Base-by-base conservation (phyloP, 2,329 filamentous ascomycete species). In the Neoscytalidium dimidiatum region DNA sequence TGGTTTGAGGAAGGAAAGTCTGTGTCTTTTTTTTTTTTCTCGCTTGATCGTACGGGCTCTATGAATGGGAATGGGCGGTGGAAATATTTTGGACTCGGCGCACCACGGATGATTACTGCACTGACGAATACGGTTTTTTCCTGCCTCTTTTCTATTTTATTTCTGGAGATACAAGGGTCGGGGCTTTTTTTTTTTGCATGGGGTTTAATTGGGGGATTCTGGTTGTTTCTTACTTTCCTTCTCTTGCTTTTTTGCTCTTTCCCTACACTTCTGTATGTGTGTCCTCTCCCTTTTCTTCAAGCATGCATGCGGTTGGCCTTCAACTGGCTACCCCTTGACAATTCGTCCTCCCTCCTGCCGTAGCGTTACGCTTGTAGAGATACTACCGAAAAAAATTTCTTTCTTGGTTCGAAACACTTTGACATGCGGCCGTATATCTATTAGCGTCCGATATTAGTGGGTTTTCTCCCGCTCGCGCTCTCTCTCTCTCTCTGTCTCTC, bases 361-460 rank as follows among this genome's bases (percentile, higher is more conserved):
- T 46, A 46, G 41, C 56, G 41, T 28, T 33, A 28, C 56, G 56
- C 38, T 60, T 60, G 56, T 60, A 46, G 38, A 60, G 23, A 60
- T 13, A 49, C 56, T 35, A 31, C 46, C 35, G 38, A 46, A 60
- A 58, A 51, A 9, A n/a, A 9, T 29, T 33, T 46, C 28, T 11
- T 26, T 23, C n/a, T n/a, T 33, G 26, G n/a, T 33, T 33, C 19
- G 26, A 23, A 29, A n/a, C 13, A 17, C 7, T 21, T 35, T 35
- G 31, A 28, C 28, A 7, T 19, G 17, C 8, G 23, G 14, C 38
- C 6, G n/a, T n/a, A n/a, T n/a, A n/a, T n/a, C n/a, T n/a, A n/a
- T n/a, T n/a, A n/a, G n/a, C n/a, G n/a, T n/a, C n/a, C n/a, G n/a
- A n/a, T n/a, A n/a, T n/a, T n/a, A n/a, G n/a, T n/a, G n/a, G n/a